Evolutionary conservation across 192 early-diverging fungal species (phyloP).

Genomic region (Backusella circina): DNA sequence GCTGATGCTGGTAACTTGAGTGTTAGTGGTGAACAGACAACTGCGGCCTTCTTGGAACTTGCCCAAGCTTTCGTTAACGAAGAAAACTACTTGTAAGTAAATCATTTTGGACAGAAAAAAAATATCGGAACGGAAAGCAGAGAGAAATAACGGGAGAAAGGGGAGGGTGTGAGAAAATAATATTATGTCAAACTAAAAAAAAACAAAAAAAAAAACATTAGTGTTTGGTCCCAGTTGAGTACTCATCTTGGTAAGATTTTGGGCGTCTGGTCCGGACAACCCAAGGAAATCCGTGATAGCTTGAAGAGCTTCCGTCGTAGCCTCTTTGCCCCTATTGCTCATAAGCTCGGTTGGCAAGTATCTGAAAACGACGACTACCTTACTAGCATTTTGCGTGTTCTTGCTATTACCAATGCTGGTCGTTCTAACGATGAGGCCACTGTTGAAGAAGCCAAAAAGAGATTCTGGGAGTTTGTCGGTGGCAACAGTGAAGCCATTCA

Average conservation of each 20-base stretch:
- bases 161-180: not conserved
- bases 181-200: not conserved
- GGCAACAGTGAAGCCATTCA: slow-evolving; percentile 69
- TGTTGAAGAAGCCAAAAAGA: slow-evolving; percentile 61
- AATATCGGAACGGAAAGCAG: not conserved
- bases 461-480: slow-evolving; percentile 65
- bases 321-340: slow-evolving; percentile 73
- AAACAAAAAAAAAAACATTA: not conserved
- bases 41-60: slow-evolving; percentile 72
- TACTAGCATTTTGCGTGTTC: slow-evolving; percentile 67
- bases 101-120: not conserved
- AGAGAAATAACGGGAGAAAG: not conserved
- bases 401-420: slow-evolving; percentile 72
- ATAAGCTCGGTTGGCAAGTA: slow-evolving; percentile 77
- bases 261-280: slow-evolving; percentile 66
- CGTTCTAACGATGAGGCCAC: slow-evolving; percentile 59
- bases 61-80: slow-evolving; percentile 71
- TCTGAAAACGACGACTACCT: slow-evolving; percentile 68
- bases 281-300: slow-evolving; percentile 53
- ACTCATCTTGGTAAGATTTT: slow-evolving; percentile 54
- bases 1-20: slow-evolving; percentile 79
- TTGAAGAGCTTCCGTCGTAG: slow-evolving; percentile 64
- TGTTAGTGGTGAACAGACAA: slow-evolving; percentile 73
- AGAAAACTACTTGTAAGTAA: slow-evolving; percentile 66
- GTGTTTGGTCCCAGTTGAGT: slow-evolving; percentile 67